Percentiles rank a stretch among this genome's conserved stretches.
phyloP scores from a whole-genome alignment of 441 rosid species.

The Dalechampia spathulata region DNA sequence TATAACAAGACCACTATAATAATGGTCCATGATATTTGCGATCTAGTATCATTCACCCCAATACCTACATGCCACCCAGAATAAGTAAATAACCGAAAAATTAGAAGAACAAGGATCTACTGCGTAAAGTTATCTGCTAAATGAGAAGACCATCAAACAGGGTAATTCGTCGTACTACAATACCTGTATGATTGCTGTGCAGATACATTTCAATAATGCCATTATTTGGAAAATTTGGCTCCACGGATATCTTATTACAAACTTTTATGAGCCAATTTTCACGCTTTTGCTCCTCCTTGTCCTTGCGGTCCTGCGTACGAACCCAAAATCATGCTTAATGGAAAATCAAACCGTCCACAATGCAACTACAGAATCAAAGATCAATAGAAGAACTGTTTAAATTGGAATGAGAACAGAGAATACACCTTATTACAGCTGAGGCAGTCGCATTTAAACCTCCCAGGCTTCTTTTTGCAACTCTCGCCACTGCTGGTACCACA shows the following conservation, averaged over 20 bases:
- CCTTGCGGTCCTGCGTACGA: constrained; percentile 37
- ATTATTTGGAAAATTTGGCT: constrained; percentile 56
- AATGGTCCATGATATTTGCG: no score
- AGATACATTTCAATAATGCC: constrained; percentile 64
- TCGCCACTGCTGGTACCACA: constrained; percentile 32
- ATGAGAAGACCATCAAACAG: background rate
- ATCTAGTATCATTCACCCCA: background rate
- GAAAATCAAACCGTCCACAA: background rate
- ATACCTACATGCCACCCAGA: background rate
- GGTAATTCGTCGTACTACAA: background rate
- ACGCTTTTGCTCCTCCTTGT: constrained; percentile 49
- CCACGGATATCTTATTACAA: constrained; percentile 49
- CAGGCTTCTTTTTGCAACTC: constrained; percentile 54
- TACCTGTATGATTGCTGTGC: constrained; percentile 41
- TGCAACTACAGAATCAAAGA: background rate
- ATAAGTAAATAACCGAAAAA: background rate
- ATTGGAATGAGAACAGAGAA: background rate
- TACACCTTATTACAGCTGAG: constrained; percentile 46
- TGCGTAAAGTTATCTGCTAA: background rate
- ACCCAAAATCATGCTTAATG: constrained; percentile 7
- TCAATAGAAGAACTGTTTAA: background rate
- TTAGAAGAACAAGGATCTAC: background rate
- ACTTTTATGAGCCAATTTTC: constrained; percentile 65
- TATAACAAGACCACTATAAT: background rate
- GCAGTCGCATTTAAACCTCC: constrained; percentile 64